Conservation (phyloP, 129 eudicot genomes). For the Flaveria bidentis region DNA sequence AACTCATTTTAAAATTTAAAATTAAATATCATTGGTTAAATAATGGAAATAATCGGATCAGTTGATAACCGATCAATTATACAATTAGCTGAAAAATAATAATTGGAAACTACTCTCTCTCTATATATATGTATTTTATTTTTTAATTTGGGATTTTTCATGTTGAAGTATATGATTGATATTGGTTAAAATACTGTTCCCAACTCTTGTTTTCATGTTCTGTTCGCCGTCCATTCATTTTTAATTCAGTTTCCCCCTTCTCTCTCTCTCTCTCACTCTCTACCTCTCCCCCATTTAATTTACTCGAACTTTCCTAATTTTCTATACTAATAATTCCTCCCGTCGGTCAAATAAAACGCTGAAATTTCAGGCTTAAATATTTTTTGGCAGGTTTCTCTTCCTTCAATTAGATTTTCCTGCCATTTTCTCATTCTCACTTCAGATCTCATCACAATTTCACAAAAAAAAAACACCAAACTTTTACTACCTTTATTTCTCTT, state of each 20-base stretch:
- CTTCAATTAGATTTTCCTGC: conserved; percentile 29
- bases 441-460: conserved; percentile 32
- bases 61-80: no score
- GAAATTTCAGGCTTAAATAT: conserved; percentile 18
- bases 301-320: neutral
- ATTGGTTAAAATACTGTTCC: conserved; percentile 17
- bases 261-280: conserved; percentile 14
- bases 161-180: conserved; percentile 1
- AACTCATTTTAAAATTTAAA: no score
- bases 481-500: neutral
- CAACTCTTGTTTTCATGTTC: conserved; percentile 23
- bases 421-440: conserved; percentile 15
- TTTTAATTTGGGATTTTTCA: neutral
- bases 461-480: no score
- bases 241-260: neutral
- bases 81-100: no score
- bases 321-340: conserved; percentile 23
- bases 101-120: no score
- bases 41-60: no score
- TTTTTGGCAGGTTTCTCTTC: conserved; percentile 30
- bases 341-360: conserved; percentile 15
- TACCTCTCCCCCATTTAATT: neutral
- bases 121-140: no score
- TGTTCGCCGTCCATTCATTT: conserved; percentile 49
- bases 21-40: no score